Evolutionary conservation across 2,329 filamentous ascomycete species (phyloP), one percentile per base, ranked within the genome.

Genomic region (Laburnicola sp.): DNA sequence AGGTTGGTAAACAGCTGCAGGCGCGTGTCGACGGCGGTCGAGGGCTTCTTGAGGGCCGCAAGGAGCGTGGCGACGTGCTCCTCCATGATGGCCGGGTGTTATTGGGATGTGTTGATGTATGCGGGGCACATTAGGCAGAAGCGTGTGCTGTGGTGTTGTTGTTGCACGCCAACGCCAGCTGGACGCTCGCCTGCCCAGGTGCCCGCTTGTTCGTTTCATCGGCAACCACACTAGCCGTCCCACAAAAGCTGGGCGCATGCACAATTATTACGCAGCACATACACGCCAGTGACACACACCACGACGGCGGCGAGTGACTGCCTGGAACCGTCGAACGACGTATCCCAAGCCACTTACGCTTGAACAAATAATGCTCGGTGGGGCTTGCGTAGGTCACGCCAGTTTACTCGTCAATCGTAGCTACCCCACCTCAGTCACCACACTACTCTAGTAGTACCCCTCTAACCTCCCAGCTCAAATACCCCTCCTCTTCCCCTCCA

Each of bases 1-100:
- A 92, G 79, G 64, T 78, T 80, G 53, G 85, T 89, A 62, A 96
- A 83, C 47, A 83, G 82, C 58, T 84, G 79, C 57, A 91, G 81
- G 70, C 91, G 91, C 45, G 80, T 75, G 64, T 92, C 88, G 62
- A 89, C 78, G 42, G 84, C 80, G 32, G 82, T 80, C 62, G 89
- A 87, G 62, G 83, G 82, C 71, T 81, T 80, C 68, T 82, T 82
- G 56, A 84, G 75, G 45, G 78, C 75, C 50, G 74, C 75, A 58
- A 84, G 70, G 53, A 84, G 76, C 55, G 78, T 77, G 38, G 74
- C 72, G 44, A 81, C 80, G 69, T 82, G 80, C 59, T 78, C 74
- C 65, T 85, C 82, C 83, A 86, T 85, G 59, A 41, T 56, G 48
- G 39, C 58, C 53, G 32, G 34, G 52, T 62, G 59, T 58, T 62